These are phyloP conservation scores for Globisporangium viniferum DNA, from an alignment of 352 stramenopile genomes.

Conservation along the genomic window DNA sequence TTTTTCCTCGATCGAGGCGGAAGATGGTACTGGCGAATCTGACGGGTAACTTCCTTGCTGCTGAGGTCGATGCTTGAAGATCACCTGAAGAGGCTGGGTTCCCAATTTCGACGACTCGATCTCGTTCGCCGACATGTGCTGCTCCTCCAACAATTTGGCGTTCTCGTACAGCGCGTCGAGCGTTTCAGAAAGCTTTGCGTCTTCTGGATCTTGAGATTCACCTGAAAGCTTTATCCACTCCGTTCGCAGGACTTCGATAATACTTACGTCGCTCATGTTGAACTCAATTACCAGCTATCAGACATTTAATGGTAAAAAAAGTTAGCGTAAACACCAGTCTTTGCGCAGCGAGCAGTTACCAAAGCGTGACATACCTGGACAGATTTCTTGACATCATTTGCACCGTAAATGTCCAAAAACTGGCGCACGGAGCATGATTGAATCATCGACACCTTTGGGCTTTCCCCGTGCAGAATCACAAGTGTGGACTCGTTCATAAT, in stretches of 20 bases:
- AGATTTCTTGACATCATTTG: slow-evolving; percentile 53
- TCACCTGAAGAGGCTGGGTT: slow-evolving; percentile 64
- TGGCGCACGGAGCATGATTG: slow-evolving; percentile 68
- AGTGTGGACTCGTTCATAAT: slow-evolving; percentile 68
- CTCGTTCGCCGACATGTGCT: slow-evolving; percentile 35
- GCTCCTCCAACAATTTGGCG: slow-evolving; percentile 48
- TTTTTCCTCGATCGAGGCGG: slow-evolving; percentile 23
- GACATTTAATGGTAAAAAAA: not conserved
- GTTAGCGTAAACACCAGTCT: not conserved
- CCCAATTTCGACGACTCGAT: slow-evolving; percentile 25
- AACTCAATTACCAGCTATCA: slow-evolving; percentile 72
- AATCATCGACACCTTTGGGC: slow-evolving; percentile 66
- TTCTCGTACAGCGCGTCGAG: slow-evolving; percentile 49
- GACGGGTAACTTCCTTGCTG: slow-evolving; percentile 17
- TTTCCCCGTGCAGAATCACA: slow-evolving; percentile 71
- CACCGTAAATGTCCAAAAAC: slow-evolving; percentile 71
- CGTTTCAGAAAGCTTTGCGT: slow-evolving; percentile 33
- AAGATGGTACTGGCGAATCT: slow-evolving; percentile 10
- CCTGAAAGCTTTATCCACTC: slow-evolving; percentile 42
- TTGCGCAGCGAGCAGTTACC: too few species aligned
- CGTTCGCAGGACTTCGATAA: slow-evolving; percentile 46
- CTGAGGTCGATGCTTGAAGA: slow-evolving; percentile 83
- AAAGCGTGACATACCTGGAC: slow-evolving; percentile 47
- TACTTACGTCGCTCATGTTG: slow-evolving; percentile 56
- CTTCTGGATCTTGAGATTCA: slow-evolving; percentile 18